Base-by-base conservation (phyloP, 2,329 filamentous ascomycete species). In the Aureobasidium musti region DNA sequence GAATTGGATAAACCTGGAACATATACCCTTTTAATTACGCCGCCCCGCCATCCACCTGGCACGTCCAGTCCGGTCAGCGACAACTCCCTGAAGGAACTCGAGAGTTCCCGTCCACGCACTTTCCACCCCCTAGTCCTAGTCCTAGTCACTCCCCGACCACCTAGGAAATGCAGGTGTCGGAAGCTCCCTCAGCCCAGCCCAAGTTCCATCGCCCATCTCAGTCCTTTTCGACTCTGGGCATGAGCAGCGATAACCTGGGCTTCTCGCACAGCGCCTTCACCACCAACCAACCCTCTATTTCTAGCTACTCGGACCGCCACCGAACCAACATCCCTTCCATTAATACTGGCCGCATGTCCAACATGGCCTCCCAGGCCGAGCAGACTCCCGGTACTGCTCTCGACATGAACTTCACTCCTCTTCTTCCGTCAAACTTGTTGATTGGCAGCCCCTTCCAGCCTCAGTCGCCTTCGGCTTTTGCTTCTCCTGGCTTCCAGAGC, bases 321-420 rank as follows among this genome's bases (percentile, higher is more conserved):
- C 87, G 92, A 72, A 85, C 84, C 60, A 96, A 96, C 80, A 91
- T 98, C 74, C 92, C 94, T 70, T 88, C 89, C 70, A 96, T 98
- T 81, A 97, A 97, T 79, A 97, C 95, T 26, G 88, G 90, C 75
- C 82, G 79, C 33, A 79, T 80, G 59, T 80, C 79, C 64, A 80
- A 82, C 69, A 84, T 85, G 74, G 87, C 84, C 76, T 82, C 80
- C 68, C 86, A 84, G 73, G 92, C 96, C 70, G 87, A 97, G 86
- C 84, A 90, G 71, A 94, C 91, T 28, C 93, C 95, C 19, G 92
- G 91, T 50, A 94, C 92, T 63, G 92, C 86, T 50, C 96, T 92
- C 76, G 95, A 98, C 76, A 97, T 98, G 94, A 95, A 98, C 80
- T 98, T 97, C 79, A 97, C 95, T 13, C 94, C 95, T 70, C 85